phyloP scores from a whole-genome alignment of 139 green algal genomes.

The Chlorella vulgaris region DNA sequence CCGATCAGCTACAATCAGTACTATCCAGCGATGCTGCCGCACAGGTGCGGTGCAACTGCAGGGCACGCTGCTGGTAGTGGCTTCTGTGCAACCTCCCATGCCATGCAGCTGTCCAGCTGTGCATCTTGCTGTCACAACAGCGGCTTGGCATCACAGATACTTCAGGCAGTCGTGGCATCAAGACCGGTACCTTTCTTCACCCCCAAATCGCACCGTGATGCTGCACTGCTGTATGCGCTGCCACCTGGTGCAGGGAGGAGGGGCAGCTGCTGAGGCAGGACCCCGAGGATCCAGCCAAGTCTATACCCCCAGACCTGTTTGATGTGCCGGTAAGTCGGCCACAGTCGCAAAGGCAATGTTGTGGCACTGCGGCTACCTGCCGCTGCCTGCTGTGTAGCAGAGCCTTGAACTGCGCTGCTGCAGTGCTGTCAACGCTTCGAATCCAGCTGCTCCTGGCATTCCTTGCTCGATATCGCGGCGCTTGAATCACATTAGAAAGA shows the following conservation, averaged over 20 bases:
- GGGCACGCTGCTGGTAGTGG: too few relatives aligned
- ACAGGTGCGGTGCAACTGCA: too few relatives aligned
- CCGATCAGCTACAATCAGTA: slow-evolving; percentile 55
- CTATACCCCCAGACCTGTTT: slow-evolving; percentile 19
- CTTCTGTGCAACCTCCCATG: too few relatives aligned
- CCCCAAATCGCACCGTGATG: too few relatives aligned
- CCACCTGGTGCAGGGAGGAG: background rate
- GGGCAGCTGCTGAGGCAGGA: background rate
- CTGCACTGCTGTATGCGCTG: background rate
- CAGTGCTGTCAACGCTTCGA: too few relatives aligned
- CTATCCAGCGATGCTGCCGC: slow-evolving; percentile 46
- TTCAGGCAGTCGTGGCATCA: too few relatives aligned
- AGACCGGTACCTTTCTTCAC: too few relatives aligned
- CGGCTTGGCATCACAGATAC: too few relatives aligned
- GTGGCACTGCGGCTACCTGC: background rate
- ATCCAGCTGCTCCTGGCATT: background rate
- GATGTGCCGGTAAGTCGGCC: slow-evolving; percentile 15
- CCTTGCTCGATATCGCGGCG: background rate
- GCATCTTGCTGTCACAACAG: too few relatives aligned
- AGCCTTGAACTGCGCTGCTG: too few relatives aligned
- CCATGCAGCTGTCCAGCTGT: too few relatives aligned
- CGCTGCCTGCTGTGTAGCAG: background rate
- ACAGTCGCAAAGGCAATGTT: background rate
- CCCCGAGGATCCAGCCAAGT: slow-evolving; percentile 1
- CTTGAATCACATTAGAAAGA: too few relatives aligned